Evolutionary conservation across 2,329 filamentous ascomycete species (phyloP), one percentile per base, ranked within the genome.

Genomic region (Pseudogymnoascus sp.): DNA sequence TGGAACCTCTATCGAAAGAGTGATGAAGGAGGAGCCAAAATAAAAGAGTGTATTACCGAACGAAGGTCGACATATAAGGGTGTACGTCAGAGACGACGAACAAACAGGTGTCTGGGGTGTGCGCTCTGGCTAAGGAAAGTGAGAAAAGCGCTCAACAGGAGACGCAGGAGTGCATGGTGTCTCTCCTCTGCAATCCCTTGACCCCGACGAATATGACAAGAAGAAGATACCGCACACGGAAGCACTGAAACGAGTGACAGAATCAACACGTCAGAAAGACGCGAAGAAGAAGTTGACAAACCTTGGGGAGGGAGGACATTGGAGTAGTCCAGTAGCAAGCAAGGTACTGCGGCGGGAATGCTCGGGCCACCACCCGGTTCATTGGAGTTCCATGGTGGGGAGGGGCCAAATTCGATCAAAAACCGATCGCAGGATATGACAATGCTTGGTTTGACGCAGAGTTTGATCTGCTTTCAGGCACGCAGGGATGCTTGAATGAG

Each of bases 401-500:
- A 35, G 49, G 49, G 49, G 49, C 49, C 49, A 55, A 33, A 33
- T 55, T 35, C 49, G 49, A 55, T 55, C 49, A 33, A 55, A 55
- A 55, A 18, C 28, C 49, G 49, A 55, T 55, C 16, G 49, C 28
- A 55, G 28, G 49, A 55, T 33, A 55, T 55, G 49, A 55, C n/a
- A 55, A 55, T 55, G 49, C 49, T 18, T 33, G 49, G 28, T 33
- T 35, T 33, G 28, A 33, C 28, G 49, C 49, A 55, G 28, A 55
- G 49, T 55, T 55, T 55, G 49, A 55, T 55, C 49, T 55, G 49
- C 49, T 55, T 55, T 55, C 49, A 55, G 49, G 49, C 49, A 55
- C 6, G 49, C 49, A 55, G 49, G 49, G 49, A 55, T 55, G 28
- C 9, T 33, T 23, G 9, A 16, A 55, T 55, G 28, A 28, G 49